Base-by-base conservation (phyloP, 2,329 filamentous ascomycete species). In the Blumeriella jaapii region DNA sequence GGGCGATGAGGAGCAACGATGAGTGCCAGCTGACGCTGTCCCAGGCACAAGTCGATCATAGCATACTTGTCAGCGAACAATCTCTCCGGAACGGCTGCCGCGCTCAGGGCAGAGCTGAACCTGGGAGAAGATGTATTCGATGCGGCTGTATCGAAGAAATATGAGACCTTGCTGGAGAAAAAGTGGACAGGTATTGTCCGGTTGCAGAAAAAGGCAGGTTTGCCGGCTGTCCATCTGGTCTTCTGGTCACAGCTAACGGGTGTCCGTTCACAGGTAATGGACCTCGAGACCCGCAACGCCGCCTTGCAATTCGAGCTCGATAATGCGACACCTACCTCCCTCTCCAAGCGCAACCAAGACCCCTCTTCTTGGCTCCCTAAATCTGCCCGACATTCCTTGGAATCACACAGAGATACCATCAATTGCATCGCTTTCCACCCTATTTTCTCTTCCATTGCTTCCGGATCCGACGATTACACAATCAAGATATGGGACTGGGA, bases 401-500 rank as follows among this genome's bases (percentile, higher is more conserved):
- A 93, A 59, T 87, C 82, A 11, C 87, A 94, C 59, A 74, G 85
- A 50, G 67, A 75, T 15, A 74, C 83, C 10, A 77, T 95, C 40
- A 93, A 80, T 38, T 87, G 84, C 52, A 77, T 95, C 39, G 87
- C 87, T 11, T 95, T 95, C 55, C 87, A 95, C 56, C 87, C 87
- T 0, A 69, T 91, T 19, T 95, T 93, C 60, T 89, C 85, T 7
- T 89, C 83, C 4, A 67, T 95, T 14, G 89, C 87, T 7, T 91
- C 85, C 0, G 87, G 83, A 11, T 93, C 86, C 6, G 87, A 94
- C 57, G 89, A 95, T 58, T 82, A 75, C 36, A 93, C 82, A 6
- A 93, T 96, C 58, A 95, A 95, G 54, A 87, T 95, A 36, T 95
- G 87, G 87, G 87, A 95, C 54, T 95, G 86, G 82, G 87, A 95